Percentiles rank a stretch among this genome's conserved stretches.
Conservation (phyloP, 208 protist genomes). For the Crithidia expoeki region DNA sequence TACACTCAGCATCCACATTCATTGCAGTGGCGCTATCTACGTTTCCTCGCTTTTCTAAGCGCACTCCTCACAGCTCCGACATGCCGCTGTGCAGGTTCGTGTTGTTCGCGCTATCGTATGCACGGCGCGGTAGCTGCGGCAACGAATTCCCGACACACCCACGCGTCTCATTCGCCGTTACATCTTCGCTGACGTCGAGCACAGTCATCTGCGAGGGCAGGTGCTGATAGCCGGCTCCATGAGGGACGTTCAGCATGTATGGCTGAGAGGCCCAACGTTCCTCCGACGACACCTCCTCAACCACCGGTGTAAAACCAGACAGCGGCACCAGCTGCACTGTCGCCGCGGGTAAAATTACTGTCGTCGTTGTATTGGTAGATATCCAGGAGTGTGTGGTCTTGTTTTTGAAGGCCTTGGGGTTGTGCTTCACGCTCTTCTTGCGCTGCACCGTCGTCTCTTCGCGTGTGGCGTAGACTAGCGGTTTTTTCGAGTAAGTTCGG, state of each 20-base stretch:
- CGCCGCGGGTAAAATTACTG: slow-evolving; percentile 49
- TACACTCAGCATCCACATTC: too few species aligned
- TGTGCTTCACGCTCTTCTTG: slow-evolving; percentile 5
- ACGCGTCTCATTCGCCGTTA: slow-evolving; percentile 1
- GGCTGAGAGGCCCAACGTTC: slow-evolving; percentile 19
- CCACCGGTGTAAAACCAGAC: slow-evolving; percentile 5
- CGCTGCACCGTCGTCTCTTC: neutral
- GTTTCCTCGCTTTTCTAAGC: neutral
- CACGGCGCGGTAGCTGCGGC: slow-evolving; percentile 13
- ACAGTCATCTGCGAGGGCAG: slow-evolving; percentile 27
- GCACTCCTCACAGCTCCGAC: slow-evolving; percentile 13
- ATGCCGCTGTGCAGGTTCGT: slow-evolving; percentile 4
- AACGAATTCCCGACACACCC: slow-evolving; percentile 7
- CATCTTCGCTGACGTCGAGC: slow-evolving; percentile 28
- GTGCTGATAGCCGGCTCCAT: slow-evolving; percentile 10
- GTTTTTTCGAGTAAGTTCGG: neutral
- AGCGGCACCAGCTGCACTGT: slow-evolving; percentile 32
- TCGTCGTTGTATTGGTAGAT: slow-evolving; percentile 57
- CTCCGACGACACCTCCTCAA: slow-evolving; percentile 2
- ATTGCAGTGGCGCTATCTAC: too few species aligned
- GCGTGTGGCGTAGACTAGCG: slow-evolving; percentile 2
- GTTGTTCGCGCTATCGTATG: neutral
- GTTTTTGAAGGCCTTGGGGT: slow-evolving; percentile 39
- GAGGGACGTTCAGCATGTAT: slow-evolving; percentile 7
- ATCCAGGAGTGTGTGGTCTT: slow-evolving; percentile 55